Evolutionary conservation across 257 asterid species (phyloP), one percentile per base, ranked within the genome.

Genomic region (Penstemon eatonii): DNA sequence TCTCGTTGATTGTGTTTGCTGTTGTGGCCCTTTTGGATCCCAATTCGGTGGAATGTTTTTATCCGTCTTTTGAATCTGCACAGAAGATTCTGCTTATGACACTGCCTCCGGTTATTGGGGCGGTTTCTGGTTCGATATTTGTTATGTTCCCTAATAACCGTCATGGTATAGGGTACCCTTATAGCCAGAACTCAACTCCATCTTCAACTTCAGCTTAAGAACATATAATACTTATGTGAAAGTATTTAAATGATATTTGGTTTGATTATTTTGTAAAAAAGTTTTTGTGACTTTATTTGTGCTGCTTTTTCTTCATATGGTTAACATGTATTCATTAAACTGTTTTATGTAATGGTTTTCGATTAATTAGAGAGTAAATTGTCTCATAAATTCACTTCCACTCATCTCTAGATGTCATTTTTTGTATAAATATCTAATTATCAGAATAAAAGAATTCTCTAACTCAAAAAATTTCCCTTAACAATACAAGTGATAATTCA

Each of bases 131-230:
- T 11, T 19, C 79, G 0, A 68, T 89, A 9, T 91, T 84, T 61
- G 72, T 89, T 18, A 0, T 80, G 67, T 92, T 86, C 39, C 96
- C 96, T 3, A 79, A 82, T 59, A 84, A 63, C 10, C 89, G 96
- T 6, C 96, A 87, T 61, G 96, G 96, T 1, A 82, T 92, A 19
- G 96, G 96, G 51, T 92, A 89, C 76, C 87, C 95, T 67, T 50
- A 73, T 0, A 62, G 60, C 70, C 81, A 65, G 62, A 52, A 57
- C 6, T 64, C 69, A 44, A 18, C 47, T 9, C 8, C 70, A 5
- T 3, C 67, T 59, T 44, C 74, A 10, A 52, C 53, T 47, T 55
- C 74, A 45, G 43, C 63, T 63, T 69, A 66, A 69, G 46, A 44
- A 51, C 13, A 3, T 73, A 0, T 3, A 13, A 33, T 25, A 12